Evolutionary conservation across 2,329 filamentous ascomycete genomes (phyloP).

Genomic region (Camillea tinctor): DNA sequence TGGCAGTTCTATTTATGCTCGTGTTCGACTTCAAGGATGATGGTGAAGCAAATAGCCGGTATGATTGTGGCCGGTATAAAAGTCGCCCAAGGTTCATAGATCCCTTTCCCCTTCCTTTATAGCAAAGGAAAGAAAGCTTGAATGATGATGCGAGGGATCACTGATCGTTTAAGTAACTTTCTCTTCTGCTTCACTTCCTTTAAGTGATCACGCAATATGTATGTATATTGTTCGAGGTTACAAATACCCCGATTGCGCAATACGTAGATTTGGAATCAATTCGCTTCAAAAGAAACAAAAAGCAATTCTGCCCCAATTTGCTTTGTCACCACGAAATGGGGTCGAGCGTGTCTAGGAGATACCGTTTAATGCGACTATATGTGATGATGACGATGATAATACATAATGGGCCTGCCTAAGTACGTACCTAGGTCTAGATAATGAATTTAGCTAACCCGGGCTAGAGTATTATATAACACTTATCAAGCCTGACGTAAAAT

Average conservation of each 20-base stretch:
- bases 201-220: background rate
- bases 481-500: background rate
- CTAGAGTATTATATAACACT: background rate
- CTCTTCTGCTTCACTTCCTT: no score
- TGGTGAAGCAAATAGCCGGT: background rate
- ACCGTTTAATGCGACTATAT: no score
- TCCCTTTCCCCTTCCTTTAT: background rate
- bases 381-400: no score
- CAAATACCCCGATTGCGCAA: background rate
- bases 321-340: background rate
- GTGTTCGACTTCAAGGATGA: background rate
- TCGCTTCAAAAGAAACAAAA: background rate
- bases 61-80: background rate
- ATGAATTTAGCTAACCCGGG: no score
- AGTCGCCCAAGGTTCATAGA: background rate
- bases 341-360: background rate
- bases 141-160: background rate
- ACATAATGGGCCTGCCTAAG: background rate
- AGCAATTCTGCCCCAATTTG: background rate
- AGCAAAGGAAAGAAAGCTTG: background rate
- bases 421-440: background rate
- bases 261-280: background rate
- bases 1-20: background rate
- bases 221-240: background rate
- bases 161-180: background rate